Base-by-base conservation (phyloP, 352 stramenopile species). In the Thraustochytrium sp. region DNA sequence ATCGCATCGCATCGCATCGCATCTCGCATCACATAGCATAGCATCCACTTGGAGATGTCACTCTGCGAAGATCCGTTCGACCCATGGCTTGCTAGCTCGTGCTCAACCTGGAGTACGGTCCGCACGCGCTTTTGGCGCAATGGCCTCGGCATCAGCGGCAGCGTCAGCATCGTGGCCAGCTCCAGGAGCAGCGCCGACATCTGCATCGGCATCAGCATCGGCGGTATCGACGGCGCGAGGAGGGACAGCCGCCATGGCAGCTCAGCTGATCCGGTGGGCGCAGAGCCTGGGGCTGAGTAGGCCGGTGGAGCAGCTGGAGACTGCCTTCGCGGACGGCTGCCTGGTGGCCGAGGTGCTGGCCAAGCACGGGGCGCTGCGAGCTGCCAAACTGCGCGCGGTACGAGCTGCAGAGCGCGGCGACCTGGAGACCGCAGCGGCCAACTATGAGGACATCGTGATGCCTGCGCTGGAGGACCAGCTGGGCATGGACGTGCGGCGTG, bases 211-310 rank as follows among this genome's bases (percentile, higher is more conserved):
- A 55, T 55, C 48, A 55, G n/a, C 16, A 55, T 18, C 18, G 48
- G 48, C 48, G 48, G 16, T n/a, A n/a, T n/a, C n/a, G n/a, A n/a
- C n/a, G n/a, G n/a, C n/a, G n/a, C n/a, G n/a, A 55, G n/a, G 48
- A 18, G 18, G 48, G n/a, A 55, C 18, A 55, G 48, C 16, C 26
- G 26, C 5, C 26, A 80, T 80, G 68, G 29, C 68, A 3, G 68
- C 68, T 16, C 68, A 55, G 68, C 48, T 80, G 23, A 18, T 80
- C n/a, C 68, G 68, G 3, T 80, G 68, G 68, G 34, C 34, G 23
- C 11, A 46, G 36, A 46, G 11, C 9, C 26, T 37, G 18, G 65
- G 37, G 11, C 13, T 73, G 9, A 13, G 48, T 8, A 11, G 34
- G 16, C 23, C 9, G 36, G 65, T 68, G 9, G 49, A 72, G 18